A percentile compares a stretch with the other conserved stretches of the same genome.
These are phyloP conservation scores for Psidium friedrichsthalianum DNA, from an alignment of 345 rosid species.

Conservation along the genomic window DNA sequence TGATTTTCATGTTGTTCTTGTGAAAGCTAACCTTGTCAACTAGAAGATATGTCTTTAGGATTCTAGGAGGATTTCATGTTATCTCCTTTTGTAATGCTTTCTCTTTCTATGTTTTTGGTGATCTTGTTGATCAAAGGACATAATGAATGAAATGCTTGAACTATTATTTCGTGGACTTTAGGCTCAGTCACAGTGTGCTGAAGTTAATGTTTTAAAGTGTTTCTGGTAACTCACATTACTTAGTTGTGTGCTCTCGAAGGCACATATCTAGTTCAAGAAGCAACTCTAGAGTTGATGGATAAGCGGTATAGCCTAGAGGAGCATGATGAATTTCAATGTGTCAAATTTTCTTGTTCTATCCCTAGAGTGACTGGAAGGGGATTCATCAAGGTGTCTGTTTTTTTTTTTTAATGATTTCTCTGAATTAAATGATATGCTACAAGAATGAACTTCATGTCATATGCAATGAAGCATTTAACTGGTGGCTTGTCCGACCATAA, in stretches of 20 bases:
- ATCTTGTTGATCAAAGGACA: background rate
- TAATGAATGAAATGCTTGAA: background rate
- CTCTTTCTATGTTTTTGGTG: background rate
- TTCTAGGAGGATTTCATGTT: background rate
- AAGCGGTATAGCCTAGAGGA: constrained; percentile 26
- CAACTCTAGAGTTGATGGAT: constrained; percentile 30
- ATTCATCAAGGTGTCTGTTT: constrained; percentile 66
- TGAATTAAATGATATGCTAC: background rate
- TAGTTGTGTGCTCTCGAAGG: constrained; percentile 92
- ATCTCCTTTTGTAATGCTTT: background rate
- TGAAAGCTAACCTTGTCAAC: no score
- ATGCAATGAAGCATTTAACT: background rate
- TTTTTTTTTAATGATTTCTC: background rate
- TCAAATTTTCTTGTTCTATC: constrained; percentile 59
- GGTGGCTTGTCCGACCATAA: background rate
- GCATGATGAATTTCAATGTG: constrained; percentile 44
- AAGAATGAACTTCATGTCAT: background rate
- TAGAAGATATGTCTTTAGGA: no score
- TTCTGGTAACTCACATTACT: no score
- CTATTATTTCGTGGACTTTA: no score
- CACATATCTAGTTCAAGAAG: constrained; percentile 62
- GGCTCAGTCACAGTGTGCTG: no score
- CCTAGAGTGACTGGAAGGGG: constrained; percentile 68
- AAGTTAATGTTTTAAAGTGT: no score
- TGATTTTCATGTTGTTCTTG: background rate